Conservation (phyloP, 225 moss, liverwort and hornwort genomes). For the Polytrichum formosum region DNA sequence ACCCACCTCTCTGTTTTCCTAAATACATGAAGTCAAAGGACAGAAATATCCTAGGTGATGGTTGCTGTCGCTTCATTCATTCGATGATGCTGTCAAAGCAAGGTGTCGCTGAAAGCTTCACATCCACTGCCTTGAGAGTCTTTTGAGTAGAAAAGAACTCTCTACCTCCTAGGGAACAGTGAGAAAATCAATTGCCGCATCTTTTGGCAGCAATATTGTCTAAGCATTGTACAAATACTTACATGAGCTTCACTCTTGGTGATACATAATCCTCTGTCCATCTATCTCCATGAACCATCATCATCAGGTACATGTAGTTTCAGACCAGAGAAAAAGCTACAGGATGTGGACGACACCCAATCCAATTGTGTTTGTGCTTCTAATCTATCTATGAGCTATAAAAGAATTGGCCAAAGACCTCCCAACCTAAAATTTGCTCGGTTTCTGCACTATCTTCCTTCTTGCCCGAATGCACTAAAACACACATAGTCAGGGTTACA, state of each 20-base stretch:
- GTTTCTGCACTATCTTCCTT: not conserved
- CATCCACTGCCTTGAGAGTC: too few species aligned
- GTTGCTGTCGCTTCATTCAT: too few species aligned
- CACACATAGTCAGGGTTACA: not conserved
- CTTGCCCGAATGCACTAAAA: not conserved
- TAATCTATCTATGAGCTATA: not conserved
- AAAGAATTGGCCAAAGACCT: not conserved
- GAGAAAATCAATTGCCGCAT: too few species aligned
- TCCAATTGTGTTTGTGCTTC: not conserved
- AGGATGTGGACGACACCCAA: not conserved
- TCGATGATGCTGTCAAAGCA: too few species aligned
- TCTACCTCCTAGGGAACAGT: too few species aligned
- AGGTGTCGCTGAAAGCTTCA: too few species aligned
- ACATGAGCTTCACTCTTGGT: not conserved
- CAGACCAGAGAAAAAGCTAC: not conserved
- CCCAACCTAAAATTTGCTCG: not conserved
- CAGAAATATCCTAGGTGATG: too few species aligned
- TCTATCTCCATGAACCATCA: not conserved
- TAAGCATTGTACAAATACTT: slow-evolving; percentile 1
- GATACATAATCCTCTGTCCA: not conserved
- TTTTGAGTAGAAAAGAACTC: too few species aligned
- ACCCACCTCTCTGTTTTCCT: too few species aligned
- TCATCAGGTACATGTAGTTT: not conserved
- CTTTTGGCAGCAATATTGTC: not conserved
- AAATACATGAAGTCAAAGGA: too few species aligned